Evolutionary conservation across 768 basidiomycete species (phyloP), one percentile per base, ranked within the genome.

Genomic region (Podaxis carcinomalis): DNA sequence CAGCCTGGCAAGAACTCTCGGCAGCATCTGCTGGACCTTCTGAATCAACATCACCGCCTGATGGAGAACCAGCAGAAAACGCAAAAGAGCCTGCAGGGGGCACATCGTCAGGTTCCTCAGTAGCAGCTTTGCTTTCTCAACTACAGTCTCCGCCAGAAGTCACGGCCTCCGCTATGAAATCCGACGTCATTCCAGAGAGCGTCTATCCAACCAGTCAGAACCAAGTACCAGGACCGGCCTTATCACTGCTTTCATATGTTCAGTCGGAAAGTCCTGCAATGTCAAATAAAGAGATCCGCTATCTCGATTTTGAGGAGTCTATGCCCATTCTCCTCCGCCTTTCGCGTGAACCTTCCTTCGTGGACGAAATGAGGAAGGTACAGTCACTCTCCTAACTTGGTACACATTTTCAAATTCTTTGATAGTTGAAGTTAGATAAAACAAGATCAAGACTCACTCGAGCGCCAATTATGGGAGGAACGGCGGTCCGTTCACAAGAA

Each of bases 391-490:
- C 53, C 13, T 25, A 44, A 58, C 32, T 25, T 21, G 25, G 40
- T 5, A 14, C 13, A 50, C 36, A 21, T 37, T 52, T 10, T 37
- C 44, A 49, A 55, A 14, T 37, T 63, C 37, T 37, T 46, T 54
- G 37, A 62, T 53, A 53, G 35, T 57, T 53, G 3, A 44, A 28
- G 56, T 21, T 67, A 92, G 92, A 75, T 94, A 67, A 89, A 84
- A 71, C 72, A 81, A 56, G 88, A 90, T 52, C 92, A 94, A 73
- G 77, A 85, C 58, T 76, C 78, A 23, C 75, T 93, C 36, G 92
- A 94, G 70, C 79, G 75, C 62, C 80, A 79, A 61, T 71, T 93
- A 37, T 92, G 83, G 85, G 78, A 83, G 60, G 90, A 90, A 65
- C 79, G 92, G 57, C 74, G 76, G 35, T 76, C 76, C 4, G 84